These are phyloP conservation scores for Senna siamea DNA, from an alignment of 306 rosid genomes.

Conservation along the genomic window DNA sequence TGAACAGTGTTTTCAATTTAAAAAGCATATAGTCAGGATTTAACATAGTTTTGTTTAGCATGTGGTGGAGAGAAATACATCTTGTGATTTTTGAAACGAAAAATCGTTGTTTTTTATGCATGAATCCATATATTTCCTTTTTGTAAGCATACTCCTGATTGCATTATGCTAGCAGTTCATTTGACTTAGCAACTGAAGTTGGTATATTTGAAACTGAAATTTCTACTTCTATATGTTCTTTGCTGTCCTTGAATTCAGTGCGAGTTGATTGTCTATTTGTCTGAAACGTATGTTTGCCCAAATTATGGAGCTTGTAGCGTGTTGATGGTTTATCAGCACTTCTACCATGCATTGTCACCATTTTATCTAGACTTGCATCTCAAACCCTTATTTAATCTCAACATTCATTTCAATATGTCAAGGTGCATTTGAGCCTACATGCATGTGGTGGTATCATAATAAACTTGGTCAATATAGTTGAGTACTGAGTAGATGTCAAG, in stretches of 20 bases:
- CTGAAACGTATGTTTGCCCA: too few species aligned
- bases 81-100: constrained; percentile 21
- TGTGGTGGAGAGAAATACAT: constrained; percentile 30
- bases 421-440: neutral
- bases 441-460: neutral
- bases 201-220: too few species aligned
- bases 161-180: too few species aligned
- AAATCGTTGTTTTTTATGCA: neutral
- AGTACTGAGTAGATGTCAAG: neutral
- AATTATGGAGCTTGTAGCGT: too few species aligned
- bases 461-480: constrained; percentile 13
- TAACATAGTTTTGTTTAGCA: constrained; percentile 14
- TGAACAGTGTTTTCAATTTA: constrained; percentile 21
- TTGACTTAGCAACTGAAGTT: too few species aligned
- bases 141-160: too few species aligned
- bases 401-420: neutral
- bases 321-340: too few species aligned
- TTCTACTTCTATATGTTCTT: too few species aligned
- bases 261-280: too few species aligned
- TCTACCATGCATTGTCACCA: too few species aligned
- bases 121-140: too few species aligned
- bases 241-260: too few species aligned
- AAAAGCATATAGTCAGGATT: constrained; percentile 4
- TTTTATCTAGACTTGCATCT: neutral
- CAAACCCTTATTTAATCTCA: neutral